Percentiles rank a stretch among this genome's conserved stretches.
phyloP scores from a whole-genome alignment of 129 eudicot genomes.

The sunflower (Helianthus annuus) region HanXRQr2.0-SUNRISE NC_035449.2:147384025-147384524 shows the following conservation, averaged over 20 bases:
- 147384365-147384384: neutral
- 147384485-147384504: conserved; percentile 4
- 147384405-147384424: conserved; percentile 80
- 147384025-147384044: neutral
- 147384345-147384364: too few relatives aligned
- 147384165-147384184: neutral
- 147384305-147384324: too few relatives aligned
- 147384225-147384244: too few relatives aligned
- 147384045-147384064: neutral
- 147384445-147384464: conserved; percentile 70
- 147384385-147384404: conserved; percentile 21
- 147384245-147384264: too few relatives aligned
- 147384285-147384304: too few relatives aligned
- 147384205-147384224: too few relatives aligned
- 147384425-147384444: conserved; percentile 38
- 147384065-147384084: neutral
- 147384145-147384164: neutral
- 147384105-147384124: neutral
- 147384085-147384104: conserved; percentile 7
- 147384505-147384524: neutral
- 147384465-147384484: conserved; percentile 75
- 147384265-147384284: too few relatives aligned
- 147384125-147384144: conserved; percentile 10
- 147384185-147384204: too few relatives aligned
- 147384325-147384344: too few relatives aligned